These are phyloP conservation scores for Aegilops bicornis DNA, from an alignment of 176 grass and related monocot genomes.

Conservation along the genomic window DNA sequence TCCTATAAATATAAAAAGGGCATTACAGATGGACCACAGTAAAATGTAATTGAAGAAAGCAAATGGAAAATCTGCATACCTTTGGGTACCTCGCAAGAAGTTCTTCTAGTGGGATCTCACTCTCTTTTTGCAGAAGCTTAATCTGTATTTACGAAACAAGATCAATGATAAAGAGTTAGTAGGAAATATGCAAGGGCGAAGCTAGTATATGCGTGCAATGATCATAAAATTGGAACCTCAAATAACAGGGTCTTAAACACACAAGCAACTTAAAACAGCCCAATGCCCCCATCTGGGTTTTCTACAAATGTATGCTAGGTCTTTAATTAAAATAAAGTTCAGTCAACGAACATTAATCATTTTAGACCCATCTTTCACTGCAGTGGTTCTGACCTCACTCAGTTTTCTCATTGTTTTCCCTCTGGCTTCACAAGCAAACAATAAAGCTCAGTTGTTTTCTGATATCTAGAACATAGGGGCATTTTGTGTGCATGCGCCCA, in stretches of 20 bases:
- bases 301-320: background rate
- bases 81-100: conserved; percentile 85
- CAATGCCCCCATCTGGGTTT: background rate
- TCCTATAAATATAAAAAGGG: conserved; percentile 76
- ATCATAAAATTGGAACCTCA: background rate
- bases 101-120: conserved; percentile 86
- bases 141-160: conserved; percentile 54
- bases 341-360: background rate
- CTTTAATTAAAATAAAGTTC: background rate
- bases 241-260: conserved; percentile 10
- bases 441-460: background rate
- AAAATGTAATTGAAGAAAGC: conserved; percentile 14
- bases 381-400: background rate
- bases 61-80: conserved; percentile 49
- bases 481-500: background rate
- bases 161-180: conserved; percentile 22
- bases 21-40: conserved; percentile 30
- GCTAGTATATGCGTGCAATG: background rate
- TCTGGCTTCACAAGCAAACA: conserved; percentile 20
- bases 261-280: background rate
- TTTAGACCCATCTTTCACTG: background rate
- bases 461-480: background rate
- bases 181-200: conserved; percentile 19
- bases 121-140: conserved; percentile 91
- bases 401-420: background rate